A percentile compares a stretch with the other conserved stretches of the same genome.
phyloP scores from a whole-genome alignment of 495 filamentous ascomycete genomes.

The Trichoderma reesei region DNA sequence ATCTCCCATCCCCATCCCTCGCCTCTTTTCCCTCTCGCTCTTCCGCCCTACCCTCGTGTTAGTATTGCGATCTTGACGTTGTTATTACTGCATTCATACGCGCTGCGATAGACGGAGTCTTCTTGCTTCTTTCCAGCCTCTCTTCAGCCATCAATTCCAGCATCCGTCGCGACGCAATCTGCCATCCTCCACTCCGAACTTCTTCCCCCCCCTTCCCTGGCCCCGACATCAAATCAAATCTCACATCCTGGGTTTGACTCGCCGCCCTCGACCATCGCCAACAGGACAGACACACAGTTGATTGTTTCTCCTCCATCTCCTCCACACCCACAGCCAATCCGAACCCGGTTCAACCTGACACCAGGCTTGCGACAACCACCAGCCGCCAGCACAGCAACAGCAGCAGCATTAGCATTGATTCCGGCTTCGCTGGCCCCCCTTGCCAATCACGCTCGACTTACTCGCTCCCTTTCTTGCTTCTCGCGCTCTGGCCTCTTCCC shows the following conservation, averaged over 20 bases:
- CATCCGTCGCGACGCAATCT: no score
- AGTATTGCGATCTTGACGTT: neutral
- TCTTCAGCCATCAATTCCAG: no score
- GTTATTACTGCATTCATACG: no score
- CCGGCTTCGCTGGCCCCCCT: neutral
- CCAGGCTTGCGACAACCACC: conserved; percentile 3
- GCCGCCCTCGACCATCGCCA: no score
- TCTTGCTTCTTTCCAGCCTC: neutral
- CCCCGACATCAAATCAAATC: no score
- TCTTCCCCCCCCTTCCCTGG: no score
- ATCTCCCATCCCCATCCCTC: conserved; percentile 12
- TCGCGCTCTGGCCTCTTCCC: no score
- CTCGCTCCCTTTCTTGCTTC: no score
- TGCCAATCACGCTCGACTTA: neutral
- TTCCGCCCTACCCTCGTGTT: conserved; percentile 1
- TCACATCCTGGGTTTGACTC: no score
- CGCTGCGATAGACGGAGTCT: neutral
- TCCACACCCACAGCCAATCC: neutral
- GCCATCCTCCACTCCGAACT: no score
- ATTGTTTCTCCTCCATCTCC: conserved; percentile 4
- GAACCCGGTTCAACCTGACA: conserved; percentile 2
- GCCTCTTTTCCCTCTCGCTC: conserved; percentile 3
- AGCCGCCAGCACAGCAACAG: neutral
- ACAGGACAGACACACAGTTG: no score
- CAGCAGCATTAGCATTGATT: no score